A percentile compares a stretch with the other conserved stretches of the same genome.
phyloP scores from a whole-genome alignment of 371 early-diverging fungal species.

The Mortierella sp. region DNA sequence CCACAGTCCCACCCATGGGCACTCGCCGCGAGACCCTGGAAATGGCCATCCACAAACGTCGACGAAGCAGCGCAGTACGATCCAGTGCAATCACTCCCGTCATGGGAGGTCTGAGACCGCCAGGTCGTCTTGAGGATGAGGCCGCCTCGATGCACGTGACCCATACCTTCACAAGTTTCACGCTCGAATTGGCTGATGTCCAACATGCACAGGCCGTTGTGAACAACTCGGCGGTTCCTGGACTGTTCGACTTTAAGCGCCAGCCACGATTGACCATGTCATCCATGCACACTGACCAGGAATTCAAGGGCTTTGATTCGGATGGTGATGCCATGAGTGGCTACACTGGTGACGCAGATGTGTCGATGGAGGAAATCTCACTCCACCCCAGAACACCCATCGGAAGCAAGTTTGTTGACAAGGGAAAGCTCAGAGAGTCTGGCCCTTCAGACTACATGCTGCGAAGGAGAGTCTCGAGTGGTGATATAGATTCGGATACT shows the following conservation, averaged over 20 bases:
- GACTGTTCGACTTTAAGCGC: conserved; percentile 45
- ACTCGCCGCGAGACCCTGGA: conserved; percentile 44
- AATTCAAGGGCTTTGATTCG: conserved; percentile 46
- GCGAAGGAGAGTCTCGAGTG: conserved; percentile 32
- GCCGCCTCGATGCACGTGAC: conserved; percentile 37
- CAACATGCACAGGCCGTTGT: conserved; percentile 39
- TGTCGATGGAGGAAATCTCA: conserved; percentile 47
- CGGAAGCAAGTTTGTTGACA: conserved; percentile 9
- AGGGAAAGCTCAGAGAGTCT: conserved; percentile 20
- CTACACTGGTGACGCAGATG: conserved; percentile 48
- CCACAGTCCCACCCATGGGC: conserved; percentile 14
- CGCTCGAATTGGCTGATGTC: conserved; percentile 37
- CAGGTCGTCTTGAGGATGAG: conserved; percentile 14
- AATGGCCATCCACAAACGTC: conserved; percentile 51
- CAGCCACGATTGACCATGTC: conserved; percentile 30
- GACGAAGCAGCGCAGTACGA: conserved; percentile 34
- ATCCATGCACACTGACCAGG: conserved; percentile 26
- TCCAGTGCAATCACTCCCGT: conserved; percentile 12
- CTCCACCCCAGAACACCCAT: conserved; percentile 32
- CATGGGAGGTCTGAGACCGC: neutral
- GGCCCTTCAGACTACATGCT: conserved; percentile 4
- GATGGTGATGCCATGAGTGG: conserved; percentile 52
- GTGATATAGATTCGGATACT: conserved; percentile 41
- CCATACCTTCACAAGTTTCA: conserved; percentile 48
- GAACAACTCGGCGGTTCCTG: conserved; percentile 43